phyloP scores from a whole-genome alignment of 2,329 filamentous ascomycete species.

The Sordariomycetes sp. region DNA sequence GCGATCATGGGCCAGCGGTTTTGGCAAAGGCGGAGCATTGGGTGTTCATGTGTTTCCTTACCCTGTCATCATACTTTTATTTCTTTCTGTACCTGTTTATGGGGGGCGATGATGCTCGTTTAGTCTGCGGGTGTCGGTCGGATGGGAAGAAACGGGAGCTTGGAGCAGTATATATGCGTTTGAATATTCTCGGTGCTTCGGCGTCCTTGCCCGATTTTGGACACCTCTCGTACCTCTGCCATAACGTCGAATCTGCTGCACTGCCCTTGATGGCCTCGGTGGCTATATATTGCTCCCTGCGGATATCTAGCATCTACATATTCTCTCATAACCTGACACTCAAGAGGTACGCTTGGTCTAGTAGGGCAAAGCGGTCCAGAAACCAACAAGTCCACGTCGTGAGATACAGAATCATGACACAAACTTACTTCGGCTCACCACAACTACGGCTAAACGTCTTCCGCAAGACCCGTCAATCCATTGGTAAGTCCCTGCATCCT shows the following conservation, averaged over 20 bases:
- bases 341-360: not conserved
- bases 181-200: not conserved
- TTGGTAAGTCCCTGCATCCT: constrained; percentile 48
- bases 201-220: not conserved
- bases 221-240: not conserved
- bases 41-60: not conserved
- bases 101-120: not conserved
- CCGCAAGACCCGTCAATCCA: constrained; percentile 36
- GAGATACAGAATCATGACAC: not conserved
- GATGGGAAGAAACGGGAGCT: not conserved
- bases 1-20: not conserved
- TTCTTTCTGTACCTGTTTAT: not conserved
- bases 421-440: not conserved
- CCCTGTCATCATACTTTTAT: not conserved
- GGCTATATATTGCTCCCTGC: not conserved
- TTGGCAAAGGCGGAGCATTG: not conserved
- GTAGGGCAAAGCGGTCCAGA: not conserved
- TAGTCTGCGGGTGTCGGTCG: too few relatives aligned
- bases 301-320: not conserved
- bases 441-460: constrained; percentile 22
- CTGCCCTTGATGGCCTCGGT: not conserved
- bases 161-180: not conserved
- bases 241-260: not conserved
- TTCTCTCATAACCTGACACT: not conserved
- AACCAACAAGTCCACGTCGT: not conserved